Evolutionary conservation across 257 asterid species (phyloP), one percentile per base, ranked within the genome.

Genomic region (Gardenia jasminoides): DNA sequence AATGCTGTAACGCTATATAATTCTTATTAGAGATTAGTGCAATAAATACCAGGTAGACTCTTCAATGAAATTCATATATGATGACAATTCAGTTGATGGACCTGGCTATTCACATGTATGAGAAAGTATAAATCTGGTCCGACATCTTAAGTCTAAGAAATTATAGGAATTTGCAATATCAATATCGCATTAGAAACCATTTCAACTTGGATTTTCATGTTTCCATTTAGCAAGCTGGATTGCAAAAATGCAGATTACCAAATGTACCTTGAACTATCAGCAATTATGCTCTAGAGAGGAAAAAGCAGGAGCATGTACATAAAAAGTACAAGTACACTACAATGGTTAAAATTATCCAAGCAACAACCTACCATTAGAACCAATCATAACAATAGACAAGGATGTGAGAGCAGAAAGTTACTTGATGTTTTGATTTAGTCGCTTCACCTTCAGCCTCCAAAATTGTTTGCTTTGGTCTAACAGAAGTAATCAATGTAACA

Each of bases 401-500:
- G 58, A 58, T 31, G 46, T 5, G 33, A 74, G 80, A 81, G 70
- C 24, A 58, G 74, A 78, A 77, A 36, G 33, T 81, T 87, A 93
- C 99, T 86, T 88, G 91, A 77, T 86, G 87, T 84, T 90, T 93
- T 48, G 97, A 87, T 84, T 88, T 95, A 66, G 97, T 86, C 78
- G 92, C 92, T 86, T 88, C 98, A 41, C 98, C 99, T 89, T 93
- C 99, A 70, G 98, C 97, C 84, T 95, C 99, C 86, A 95, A 81
- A 84, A 95, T 88, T 79, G 97, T 95, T 86, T 95, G 96, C 87
- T 89, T 93, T 59, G 97, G 97, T 80, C 99, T 95, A 82, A 69
- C 24, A 79, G 36, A 80, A 79, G 76, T 24, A 80, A 62, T 50
- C 70, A 75, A 75, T 4, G 67, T 31, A 77, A 82, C 47, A 80